Base-by-base conservation (phyloP, 2,329 filamentous ascomycete species). In the Keithomyces neogunnii region DNA sequence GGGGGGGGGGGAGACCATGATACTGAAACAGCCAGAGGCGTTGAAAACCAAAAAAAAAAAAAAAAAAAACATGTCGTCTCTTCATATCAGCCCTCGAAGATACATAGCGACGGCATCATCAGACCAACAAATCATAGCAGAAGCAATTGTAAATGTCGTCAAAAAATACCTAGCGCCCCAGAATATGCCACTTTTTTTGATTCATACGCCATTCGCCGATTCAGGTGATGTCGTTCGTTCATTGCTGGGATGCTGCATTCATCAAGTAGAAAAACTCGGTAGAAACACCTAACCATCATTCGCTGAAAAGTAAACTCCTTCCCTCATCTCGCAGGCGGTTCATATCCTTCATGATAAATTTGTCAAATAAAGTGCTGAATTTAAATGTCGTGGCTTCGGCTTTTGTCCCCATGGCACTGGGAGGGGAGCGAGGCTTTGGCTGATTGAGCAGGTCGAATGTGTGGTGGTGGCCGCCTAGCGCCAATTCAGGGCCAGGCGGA, bases 171-270 rank as follows among this genome's bases (percentile, higher is more conserved):
- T 59, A 66, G 64, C 66, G 64, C 66, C 66, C 64, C 64, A 60
- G 57, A 58, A 62, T 64, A 66, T 67, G 61, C 63, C 63, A 65
- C 57, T 63, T 64, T 65, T 66, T 61, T 60, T 61, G 46, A 26
- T 60, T 59, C 51, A 60, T 68, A 63, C 67, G 65, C 67, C 67
- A 63, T 69, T 67, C 67, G 67, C 67, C 67, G 61, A 58, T 66
- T 60, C 61, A 63, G 59, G 61, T 63, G 58, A 58, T 62, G 58
- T 61, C 56, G 56, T 63, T 62, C 54, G 57, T 64, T 66, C 59
- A 60, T 65, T 57, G 56, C 58, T 61, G 60, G 56, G 58, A 66
- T 64, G 64, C 60, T 63, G 60, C 62, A 59, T 66, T 19, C 58
- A 58, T 62, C 56, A 60, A 62, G 57, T 62, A 54, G 61, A 56